Conservation (phyloP, 2,329 filamentous ascomycete species). For the Calycina herbarum region DNA sequence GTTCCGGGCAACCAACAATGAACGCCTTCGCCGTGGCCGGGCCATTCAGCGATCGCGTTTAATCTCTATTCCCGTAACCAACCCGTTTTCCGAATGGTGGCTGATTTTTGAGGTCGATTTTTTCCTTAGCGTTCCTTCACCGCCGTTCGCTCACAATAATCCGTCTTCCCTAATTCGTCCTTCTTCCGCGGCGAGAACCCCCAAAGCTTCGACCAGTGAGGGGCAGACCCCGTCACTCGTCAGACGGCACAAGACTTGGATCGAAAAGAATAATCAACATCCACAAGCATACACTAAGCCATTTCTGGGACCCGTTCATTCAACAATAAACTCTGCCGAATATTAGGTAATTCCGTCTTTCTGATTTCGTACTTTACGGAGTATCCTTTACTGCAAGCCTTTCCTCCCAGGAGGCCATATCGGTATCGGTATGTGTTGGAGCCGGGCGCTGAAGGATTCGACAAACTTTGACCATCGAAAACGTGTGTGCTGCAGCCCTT, state of each 20-base stretch:
- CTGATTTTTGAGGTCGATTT: constrained; percentile 13
- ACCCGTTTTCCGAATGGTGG: constrained; percentile 17
- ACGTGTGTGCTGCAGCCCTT: constrained; percentile 20
- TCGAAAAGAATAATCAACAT: constrained; percentile 1
- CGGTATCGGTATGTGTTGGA: not conserved
- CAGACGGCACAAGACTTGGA: constrained; percentile 10
- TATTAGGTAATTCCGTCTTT: not conserved
- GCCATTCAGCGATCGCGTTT: constrained; percentile 3
- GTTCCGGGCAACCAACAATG: constrained; percentile 7
- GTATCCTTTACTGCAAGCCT: not conserved
- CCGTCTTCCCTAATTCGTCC: constrained; percentile 12
- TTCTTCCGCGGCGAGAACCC: not conserved
- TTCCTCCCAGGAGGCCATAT: not conserved
- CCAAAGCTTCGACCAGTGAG: constrained; percentile 11
- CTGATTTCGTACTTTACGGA: not conserved
- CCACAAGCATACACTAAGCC: not conserved
- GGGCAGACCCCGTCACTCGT: constrained; percentile 5
- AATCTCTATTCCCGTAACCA: constrained; percentile 14
- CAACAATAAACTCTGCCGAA: not conserved
- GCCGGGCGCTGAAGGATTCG: too few relatives aligned
- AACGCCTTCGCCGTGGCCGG: constrained; percentile 1
- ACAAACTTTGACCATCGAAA: not conserved
- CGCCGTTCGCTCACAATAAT: constrained; percentile 24
- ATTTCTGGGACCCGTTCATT: not conserved
- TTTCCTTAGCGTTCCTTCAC: constrained; percentile 30